Evolutionary conservation across 306 rosid genomes (phyloP).

Genomic region (Cyamopsis tetragonoloba): DNA sequence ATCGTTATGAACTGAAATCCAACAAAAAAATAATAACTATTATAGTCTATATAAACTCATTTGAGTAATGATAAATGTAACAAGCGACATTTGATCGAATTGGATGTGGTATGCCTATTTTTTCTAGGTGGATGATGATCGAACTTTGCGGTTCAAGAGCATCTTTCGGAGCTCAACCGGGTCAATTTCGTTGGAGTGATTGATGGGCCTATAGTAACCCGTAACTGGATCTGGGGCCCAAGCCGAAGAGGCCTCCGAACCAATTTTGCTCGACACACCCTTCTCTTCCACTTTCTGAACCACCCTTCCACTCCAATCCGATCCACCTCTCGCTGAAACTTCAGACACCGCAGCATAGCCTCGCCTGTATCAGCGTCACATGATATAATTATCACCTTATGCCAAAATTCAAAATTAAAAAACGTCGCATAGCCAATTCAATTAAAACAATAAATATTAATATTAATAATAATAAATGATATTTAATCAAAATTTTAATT

Average conservation of each 20-base stretch:
- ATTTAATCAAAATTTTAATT: too few species aligned
- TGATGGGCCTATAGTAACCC: slow-evolving; percentile 53
- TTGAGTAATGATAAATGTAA: too few species aligned
- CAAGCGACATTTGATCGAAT: not conserved
- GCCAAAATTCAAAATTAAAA: too few species aligned
- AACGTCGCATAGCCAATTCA: too few species aligned
- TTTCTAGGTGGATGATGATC: not conserved
- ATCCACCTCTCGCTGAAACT: slow-evolving; percentile 24
- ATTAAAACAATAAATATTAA: too few species aligned
- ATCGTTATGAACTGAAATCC: not conserved
- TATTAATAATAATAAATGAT: too few species aligned
- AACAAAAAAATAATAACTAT: not conserved
- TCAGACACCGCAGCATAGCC: slow-evolving; percentile 33
- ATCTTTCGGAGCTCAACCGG: slow-evolving; percentile 47
- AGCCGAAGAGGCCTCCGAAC: slow-evolving; percentile 25
- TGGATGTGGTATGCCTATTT: not conserved
- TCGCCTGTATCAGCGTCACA: slow-evolving; percentile 30
- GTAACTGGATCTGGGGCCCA: slow-evolving; percentile 56
- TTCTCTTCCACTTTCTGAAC: slow-evolving; percentile 32
- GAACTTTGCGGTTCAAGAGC: slow-evolving; percentile 35
- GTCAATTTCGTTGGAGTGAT: slow-evolving; percentile 34
- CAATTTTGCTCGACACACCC: not conserved
- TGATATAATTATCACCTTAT: too few species aligned
- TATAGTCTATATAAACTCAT: too few species aligned
- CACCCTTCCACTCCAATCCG: slow-evolving; percentile 20